Evolutionary conservation across 192 early-diverging fungal genomes (phyloP), one percentile per base, ranked within the genome.

Genomic region (Coemansia sp.): DNA sequence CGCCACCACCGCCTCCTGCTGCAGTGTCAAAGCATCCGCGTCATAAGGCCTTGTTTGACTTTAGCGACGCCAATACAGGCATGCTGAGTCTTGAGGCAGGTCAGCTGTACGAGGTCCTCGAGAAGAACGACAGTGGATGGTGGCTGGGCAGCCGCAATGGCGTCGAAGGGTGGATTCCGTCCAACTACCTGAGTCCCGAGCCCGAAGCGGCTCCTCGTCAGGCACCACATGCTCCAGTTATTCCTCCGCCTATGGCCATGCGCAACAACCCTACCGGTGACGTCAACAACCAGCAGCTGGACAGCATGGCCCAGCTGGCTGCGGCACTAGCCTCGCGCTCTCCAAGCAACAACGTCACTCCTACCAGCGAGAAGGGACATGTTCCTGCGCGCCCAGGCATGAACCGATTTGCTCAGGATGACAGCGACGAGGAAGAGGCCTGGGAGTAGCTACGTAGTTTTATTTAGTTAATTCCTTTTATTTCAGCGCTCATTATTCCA

Each of bases 91-190:
- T 91, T 74, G 85, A 83, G 37, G 82, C 80, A 59, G 89, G 83
- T 39, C 85, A 88, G 68, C 31, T 88, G 3, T 82, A 91, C 76
- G 88, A 91, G 55, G 86, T 93, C 59, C 23, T 87, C 12, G 83
- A 89, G 56, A 86, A 90, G 54, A 83, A 86, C 60, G 60, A 80
- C 25, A 87, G 76, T 67, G 87, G 85, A 58, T 86, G 79, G 76
- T 85, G 77, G 86, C 67, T 85, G 11, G 79, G 68, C 37, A 49
- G 62, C 49, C 74, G 80, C 49, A 84, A 83, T 55, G 87, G 85
- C 31, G 39, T 72, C 29, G 87, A 90, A 77, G 88, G 88, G 23
- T 92, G 89, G 90, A 84, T 92, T 12, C 90, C 90, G n/a, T 89
- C 88, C 61, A 90, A 92, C 71, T 92, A 92, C 59, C 62, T 90